Percentiles rank a stretch among this genome's conserved stretches.
phyloP scores from a whole-genome alignment of 2,329 filamentous ascomycete genomes.

The Neoarthrinium moseri region DNA sequence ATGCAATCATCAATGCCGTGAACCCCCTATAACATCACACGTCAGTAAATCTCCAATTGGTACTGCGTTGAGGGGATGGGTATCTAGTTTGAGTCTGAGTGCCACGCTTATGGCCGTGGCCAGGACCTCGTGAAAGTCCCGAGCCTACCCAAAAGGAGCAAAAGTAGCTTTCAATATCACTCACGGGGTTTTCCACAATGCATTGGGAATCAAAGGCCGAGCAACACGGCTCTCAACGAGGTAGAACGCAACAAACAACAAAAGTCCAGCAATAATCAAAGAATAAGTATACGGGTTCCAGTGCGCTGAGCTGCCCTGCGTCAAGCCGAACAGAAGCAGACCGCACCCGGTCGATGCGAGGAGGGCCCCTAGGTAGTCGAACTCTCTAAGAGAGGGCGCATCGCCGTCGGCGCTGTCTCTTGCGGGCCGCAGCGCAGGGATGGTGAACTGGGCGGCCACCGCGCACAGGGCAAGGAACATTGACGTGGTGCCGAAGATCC shows the following conservation, averaged over 20 bases:
- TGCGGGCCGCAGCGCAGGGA: conserved; percentile 33
- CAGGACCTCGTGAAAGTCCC: too few relatives aligned
- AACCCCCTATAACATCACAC: too few relatives aligned
- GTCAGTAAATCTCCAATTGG: too few relatives aligned
- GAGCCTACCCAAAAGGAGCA: too few relatives aligned
- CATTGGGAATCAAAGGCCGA: conserved; percentile 30
- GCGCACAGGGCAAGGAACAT: conserved; percentile 34
- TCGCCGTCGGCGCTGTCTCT: conserved; percentile 20
- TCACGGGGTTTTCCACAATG: conserved; percentile 38
- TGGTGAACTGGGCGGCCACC: conserved; percentile 35
- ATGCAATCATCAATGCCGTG: conserved; percentile 38
- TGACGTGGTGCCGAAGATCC: conserved; percentile 43
- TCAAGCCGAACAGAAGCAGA: conserved; percentile 32
- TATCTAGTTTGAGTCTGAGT: too few relatives aligned
- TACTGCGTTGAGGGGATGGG: too few relatives aligned
- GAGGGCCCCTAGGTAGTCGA: conserved; percentile 27
- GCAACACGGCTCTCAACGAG: conserved; percentile 28
- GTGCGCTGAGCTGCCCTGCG: conserved; percentile 29
- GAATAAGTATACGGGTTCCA: conserved; percentile 35
- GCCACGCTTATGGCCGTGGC: too few relatives aligned
- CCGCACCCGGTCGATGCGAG: conserved; percentile 27
- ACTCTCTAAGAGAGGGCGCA: conserved; percentile 19
- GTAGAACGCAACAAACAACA: conserved; percentile 26
- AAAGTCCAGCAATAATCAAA: conserved; percentile 28
- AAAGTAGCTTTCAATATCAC: too few relatives aligned